A percentile compares a stretch with the other conserved stretches of the same genome.
Conservation (phyloP, 306 rosid genomes). For the Oxytropis ochrocephala region DNA sequence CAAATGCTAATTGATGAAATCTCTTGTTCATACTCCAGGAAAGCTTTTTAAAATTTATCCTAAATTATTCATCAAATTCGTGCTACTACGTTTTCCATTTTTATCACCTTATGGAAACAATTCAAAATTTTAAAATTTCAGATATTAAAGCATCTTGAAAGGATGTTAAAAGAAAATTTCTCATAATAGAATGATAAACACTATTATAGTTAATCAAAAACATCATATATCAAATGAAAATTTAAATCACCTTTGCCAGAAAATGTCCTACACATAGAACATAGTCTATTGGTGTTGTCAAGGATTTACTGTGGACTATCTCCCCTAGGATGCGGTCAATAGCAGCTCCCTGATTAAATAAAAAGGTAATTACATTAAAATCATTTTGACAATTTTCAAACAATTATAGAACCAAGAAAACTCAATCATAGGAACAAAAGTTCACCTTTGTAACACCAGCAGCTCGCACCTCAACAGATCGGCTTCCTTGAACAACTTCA, state of each 20-base stretch:
- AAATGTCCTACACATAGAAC: constrained; percentile 92
- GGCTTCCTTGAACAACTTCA: constrained; percentile 95
- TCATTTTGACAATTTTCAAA: constrained; percentile 1
- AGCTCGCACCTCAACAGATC: constrained; percentile 93
- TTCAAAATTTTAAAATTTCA: not conserved
- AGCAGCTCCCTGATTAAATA: constrained; percentile 75
- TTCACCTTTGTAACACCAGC: constrained; percentile 90
- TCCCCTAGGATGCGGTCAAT: constrained; percentile 95
- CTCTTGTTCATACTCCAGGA: not conserved
- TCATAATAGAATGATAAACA: constrained; percentile 10
- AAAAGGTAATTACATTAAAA: not conserved
- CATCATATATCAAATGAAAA: not conserved
- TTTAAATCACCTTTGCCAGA: constrained; percentile 72
- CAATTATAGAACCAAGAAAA: not conserved
- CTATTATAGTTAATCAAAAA: not conserved
- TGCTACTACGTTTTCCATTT: not conserved
- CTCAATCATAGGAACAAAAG: not conserved
- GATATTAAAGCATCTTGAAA: not conserved
- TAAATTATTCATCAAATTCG: not conserved
- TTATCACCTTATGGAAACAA: not conserved
- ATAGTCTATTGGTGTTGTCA: constrained; percentile 86
- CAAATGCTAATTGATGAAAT: not conserved
- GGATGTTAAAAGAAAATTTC: not conserved
- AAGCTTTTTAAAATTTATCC: not conserved
- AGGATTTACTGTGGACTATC: constrained; percentile 87